Base-by-base conservation (phyloP, 495 filamentous ascomycete genomes). In the Hamigera avellanea region DNA sequence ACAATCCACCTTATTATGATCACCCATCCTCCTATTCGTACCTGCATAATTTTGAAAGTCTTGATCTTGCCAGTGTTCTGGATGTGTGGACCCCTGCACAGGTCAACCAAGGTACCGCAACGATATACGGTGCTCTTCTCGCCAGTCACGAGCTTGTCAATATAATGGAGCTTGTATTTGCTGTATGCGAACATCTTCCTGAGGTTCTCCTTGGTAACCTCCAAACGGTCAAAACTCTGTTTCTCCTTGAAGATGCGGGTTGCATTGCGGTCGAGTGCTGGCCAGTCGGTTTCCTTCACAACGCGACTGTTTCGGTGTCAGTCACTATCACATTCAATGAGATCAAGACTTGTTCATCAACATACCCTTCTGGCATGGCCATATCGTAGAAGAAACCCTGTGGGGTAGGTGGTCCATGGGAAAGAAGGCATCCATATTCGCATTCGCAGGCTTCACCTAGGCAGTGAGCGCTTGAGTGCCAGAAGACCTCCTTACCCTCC, bases 361-460 rank as follows among this genome's bases (percentile, higher is more conserved):
- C 59, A 30, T 64, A 76, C 48, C 73, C 75, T 16, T 76, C 81
- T 16, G 80, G 80, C 14, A 95, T 72, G 12, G 78, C 80, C 87
- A 96, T 95, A 53, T 98, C 89, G 59, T 96, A 96, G 69, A 93
- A 96, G 72, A 96, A 98, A 25, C 93, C 91, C 58, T 88, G 80
- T 10, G 88, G 78, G 21, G 85, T 85, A 6, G 88, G 91, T 14
- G 91, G 91, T 7, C 91, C 91, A 50, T 94, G 86, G 45, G 85
- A 93, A 32, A 98, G 70, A 40, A 87, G 76, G 62, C 87, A 95
- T 31, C 81, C 83, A 54, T 83, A 98, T 44, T 87, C 74, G 43
- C 79, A 74, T 57, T 98, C 93, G 27, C 78, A 83, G 32, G 86
- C 86, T 57, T 95, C 89, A 38, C 91, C 91, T n/a, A 98, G 75